Percentiles rank a stretch among this genome's conserved stretches.
Evolutionary conservation across 2,329 filamentous ascomycete species (phyloP).

Genomic region (Neonectria coccinea): DNA sequence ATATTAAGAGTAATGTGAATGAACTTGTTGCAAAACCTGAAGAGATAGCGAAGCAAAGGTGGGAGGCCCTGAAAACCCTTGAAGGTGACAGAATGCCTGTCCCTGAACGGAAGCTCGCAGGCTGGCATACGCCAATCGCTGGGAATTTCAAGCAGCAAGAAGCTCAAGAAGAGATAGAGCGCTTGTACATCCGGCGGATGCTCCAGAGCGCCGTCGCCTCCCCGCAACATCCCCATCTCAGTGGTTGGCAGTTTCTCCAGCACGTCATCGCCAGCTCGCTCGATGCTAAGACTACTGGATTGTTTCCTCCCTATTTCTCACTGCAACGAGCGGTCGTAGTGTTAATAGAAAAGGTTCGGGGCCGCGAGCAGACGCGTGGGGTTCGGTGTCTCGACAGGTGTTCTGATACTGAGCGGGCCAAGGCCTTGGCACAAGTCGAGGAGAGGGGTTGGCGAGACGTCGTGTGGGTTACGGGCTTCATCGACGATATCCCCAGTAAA

Average conservation of each 20-base stretch:
- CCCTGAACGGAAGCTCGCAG: constrained; percentile 12
- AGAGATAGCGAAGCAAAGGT: not conserved
- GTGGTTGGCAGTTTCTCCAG: constrained; percentile 15
- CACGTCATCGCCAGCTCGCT: constrained; percentile 13
- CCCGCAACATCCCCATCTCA: not conserved
- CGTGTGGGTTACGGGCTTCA: constrained; percentile 40
- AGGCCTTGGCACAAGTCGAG: constrained; percentile 32
- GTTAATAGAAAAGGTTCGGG: constrained; percentile 4
- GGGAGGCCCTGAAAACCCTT: constrained; percentile 15
- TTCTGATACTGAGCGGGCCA: constrained; percentile 26
- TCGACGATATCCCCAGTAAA: constrained; percentile 25
- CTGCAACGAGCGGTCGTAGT: constrained; percentile 12
- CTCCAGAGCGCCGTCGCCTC: not conserved
- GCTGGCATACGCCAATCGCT: not conserved
- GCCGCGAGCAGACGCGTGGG: not conserved
- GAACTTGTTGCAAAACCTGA: not conserved
- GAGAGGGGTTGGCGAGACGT: constrained; percentile 41
- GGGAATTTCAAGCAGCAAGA: not conserved
- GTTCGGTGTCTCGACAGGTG: constrained; percentile 27
- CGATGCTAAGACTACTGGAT: not conserved
- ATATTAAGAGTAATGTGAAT: not conserved
- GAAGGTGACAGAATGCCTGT: constrained; percentile 4
- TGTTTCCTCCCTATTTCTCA: constrained; percentile 1
- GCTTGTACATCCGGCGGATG: not conserved
- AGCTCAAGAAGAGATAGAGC: not conserved